These are phyloP conservation scores for Ananas comosus DNA, from an alignment of 176 grass and related monocot species.

Conservation along the genomic window DNA sequence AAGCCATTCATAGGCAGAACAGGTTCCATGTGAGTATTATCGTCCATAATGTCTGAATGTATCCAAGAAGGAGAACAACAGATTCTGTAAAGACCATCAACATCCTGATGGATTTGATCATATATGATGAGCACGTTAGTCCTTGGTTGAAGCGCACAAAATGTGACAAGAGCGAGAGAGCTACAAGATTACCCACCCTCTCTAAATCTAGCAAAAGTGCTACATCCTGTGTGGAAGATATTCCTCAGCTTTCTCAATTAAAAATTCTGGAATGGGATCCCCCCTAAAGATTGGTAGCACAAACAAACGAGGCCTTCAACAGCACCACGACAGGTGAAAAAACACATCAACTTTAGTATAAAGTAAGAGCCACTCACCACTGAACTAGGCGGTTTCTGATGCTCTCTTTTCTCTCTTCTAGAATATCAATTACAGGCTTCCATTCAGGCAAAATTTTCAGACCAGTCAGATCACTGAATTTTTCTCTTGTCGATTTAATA, in stretches of 20 bases:
- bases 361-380: conserved; percentile 37
- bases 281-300: conserved; percentile 42
- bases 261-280: conserved; percentile 46
- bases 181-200: conserved; percentile 51
- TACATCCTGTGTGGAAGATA: conserved; percentile 60
- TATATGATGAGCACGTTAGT: conserved; percentile 14
- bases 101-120: conserved; percentile 48
- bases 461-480: conserved; percentile 7
- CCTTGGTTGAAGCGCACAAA: neutral
- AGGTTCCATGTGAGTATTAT: conserved; percentile 69
- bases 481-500: conserved; percentile 14
- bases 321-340: neutral
- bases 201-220: conserved; percentile 43
- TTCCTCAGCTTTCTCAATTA: conserved; percentile 73
- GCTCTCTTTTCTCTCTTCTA: conserved; percentile 51
- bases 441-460: conserved; percentile 41
- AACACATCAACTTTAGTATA: conserved; percentile 6
- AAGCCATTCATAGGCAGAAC: neutral
- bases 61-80: conserved; percentile 62
- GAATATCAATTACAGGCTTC: conserved; percentile 47
- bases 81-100: conserved; percentile 21
- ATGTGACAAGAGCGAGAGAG: conserved; percentile 14
- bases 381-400: conserved; percentile 51
- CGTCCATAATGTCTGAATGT: conserved; percentile 99
- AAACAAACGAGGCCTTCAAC: neutral